Percentiles rank a stretch among this genome's conserved stretches.
Conservation (phyloP, 306 rosid species). For the Corylus avellana region DNA sequence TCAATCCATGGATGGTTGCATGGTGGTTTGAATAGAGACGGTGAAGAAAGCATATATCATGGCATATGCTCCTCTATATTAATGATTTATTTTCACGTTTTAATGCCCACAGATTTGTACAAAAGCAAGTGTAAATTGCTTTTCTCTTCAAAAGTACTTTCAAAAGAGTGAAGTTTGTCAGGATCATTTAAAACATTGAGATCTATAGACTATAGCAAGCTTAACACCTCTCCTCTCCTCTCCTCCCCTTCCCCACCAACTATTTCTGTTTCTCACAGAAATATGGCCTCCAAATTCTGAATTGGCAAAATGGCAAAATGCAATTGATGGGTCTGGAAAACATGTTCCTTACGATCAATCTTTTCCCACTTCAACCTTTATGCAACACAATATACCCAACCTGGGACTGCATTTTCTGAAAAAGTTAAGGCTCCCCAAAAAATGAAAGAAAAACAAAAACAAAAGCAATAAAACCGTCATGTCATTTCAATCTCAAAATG, state of each 20-base stretch:
- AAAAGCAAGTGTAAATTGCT: constrained; percentile 18
- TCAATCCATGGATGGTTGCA: neutral
- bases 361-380: neutral
- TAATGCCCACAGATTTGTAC: neutral
- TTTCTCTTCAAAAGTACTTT: constrained; percentile 31
- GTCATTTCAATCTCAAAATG: constrained; percentile 19
- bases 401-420: neutral
- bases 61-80: neutral
- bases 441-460: neutral
- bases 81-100: constrained; percentile 6
- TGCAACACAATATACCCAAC: no score
- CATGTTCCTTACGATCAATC: neutral
- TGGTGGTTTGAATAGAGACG: neutral
- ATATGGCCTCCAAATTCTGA: neutral
- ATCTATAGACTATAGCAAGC: neutral
- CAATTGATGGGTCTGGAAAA: neutral
- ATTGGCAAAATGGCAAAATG: neutral
- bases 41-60: constrained; percentile 1
- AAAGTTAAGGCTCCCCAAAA: neutral
- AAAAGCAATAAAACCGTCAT: neutral
- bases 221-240: no score
- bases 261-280: neutral
- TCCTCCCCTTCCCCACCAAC: no score
- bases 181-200: constrained; percentile 13
- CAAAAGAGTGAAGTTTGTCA: constrained; percentile 19